Evolutionary conservation across 208 protist species (phyloP), one percentile per base, ranked within the genome.

Genomic region (Acanthamoeba sp.): DNA sequence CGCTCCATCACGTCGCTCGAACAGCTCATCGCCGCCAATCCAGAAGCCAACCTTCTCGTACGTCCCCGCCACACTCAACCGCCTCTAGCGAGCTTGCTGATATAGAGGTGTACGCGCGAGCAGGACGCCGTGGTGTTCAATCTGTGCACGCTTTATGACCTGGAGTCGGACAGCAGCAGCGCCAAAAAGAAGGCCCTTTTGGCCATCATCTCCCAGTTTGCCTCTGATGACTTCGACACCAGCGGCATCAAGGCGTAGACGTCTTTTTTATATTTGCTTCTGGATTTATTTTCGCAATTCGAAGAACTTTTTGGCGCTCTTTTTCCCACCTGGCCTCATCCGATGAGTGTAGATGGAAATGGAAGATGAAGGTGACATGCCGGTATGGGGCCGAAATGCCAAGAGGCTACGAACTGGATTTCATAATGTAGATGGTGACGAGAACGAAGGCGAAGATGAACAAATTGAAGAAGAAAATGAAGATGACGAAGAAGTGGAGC

Each of bases 111-210:
- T 16, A 6, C 2, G n/a, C 29, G 24, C 22, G 50, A 27, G 24
- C 29, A 93, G 45, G 88, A 93, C 5, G 50, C n/a, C 16, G 57
- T 93, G 62, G 88, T 93, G 40, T 93, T 80, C 64, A 93, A 93
- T 29, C 88, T 93, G 36, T 93, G 88, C 88, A 93, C 88, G 42
- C 57, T 93, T 0, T 93, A 93, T 45, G 88, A 93, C 62, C 38
- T 93, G 0, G 64, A 80, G 34, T 93, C 88, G 9, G 66, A 93
- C 57, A 62, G 34, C 64, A 78, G 88, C 64, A 22, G n/a, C n/a
- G 14, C 18, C 57, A 93, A 80, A 40, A 93, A 93, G 64, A 93
- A 91, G 85, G 57, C n/a, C 7, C 50, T 91, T 1, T 42, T 91
- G 24, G 50, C 85, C 57, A 42, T 91, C 36, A 71, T 91, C 57